Percentiles rank a stretch among this genome's conserved stretches.
Conservation (phyloP, 1,284 basidiomycete genomes). For the Coriolopsis trogii region DNA sequence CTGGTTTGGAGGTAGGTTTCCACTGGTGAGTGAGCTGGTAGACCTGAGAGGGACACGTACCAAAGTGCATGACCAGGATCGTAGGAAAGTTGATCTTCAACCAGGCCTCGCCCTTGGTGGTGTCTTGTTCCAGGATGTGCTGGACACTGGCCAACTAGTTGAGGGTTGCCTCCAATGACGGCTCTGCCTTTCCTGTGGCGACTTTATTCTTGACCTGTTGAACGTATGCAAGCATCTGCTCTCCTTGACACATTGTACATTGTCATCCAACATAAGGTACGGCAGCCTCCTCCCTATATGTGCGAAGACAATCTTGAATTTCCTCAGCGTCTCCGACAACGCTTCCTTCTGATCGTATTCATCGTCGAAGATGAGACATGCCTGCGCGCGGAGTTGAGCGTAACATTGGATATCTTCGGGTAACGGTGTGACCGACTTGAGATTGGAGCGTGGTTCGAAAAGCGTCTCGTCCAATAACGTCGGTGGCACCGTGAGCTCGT, state of each 20-base stretch:
- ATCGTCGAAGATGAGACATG: background rate
- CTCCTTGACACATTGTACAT: background rate
- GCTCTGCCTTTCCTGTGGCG: background rate
- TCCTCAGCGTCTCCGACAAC: background rate
- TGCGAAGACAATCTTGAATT: background rate
- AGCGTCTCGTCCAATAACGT: conserved; percentile 9
- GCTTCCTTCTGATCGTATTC: background rate
- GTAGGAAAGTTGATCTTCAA: conserved; percentile 5
- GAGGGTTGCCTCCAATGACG: conserved; percentile 4
- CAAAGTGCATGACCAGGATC: conserved; percentile 4
- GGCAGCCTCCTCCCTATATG: background rate
- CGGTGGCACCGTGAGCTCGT: background rate
- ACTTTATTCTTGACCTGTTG: background rate
- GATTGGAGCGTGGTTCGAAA: conserved; percentile 4
- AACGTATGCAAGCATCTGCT: background rate
- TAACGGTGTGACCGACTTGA: conserved; percentile 1
- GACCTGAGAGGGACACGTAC: background rate
- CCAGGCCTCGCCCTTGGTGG: background rate
- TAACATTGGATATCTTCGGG: conserved; percentile 8
- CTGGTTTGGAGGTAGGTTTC: background rate
- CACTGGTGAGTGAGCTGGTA: background rate
- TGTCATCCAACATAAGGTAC: background rate
- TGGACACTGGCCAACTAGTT: background rate
- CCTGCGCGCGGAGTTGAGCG: background rate
- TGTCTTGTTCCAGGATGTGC: background rate